These are phyloP conservation scores for Rhizoctonia solani DNA, from an alignment of 1,284 basidiomycete species.

Conservation along the genomic window DNA sequence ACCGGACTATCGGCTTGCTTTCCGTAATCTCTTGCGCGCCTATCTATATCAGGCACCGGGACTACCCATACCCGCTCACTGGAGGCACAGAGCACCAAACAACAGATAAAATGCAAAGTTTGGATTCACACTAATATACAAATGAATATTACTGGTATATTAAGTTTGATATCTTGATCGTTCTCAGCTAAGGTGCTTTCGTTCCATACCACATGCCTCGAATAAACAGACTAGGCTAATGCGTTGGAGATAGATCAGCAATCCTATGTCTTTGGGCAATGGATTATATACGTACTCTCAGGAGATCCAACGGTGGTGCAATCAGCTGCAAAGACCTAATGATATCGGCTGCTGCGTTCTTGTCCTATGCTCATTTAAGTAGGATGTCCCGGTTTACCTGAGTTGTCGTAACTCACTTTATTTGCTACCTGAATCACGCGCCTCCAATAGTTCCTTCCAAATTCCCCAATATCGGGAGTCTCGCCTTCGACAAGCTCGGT, in stretches of 20 bases:
- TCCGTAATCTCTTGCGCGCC: no score
- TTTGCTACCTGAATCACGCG: conserved; percentile 15
- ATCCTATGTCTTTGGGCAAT: neutral
- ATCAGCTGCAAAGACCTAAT: conserved; percentile 5
- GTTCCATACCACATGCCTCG: conserved; percentile 14
- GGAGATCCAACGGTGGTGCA: conserved; percentile 16
- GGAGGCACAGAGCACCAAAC: no score
- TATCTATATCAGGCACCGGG: no score
- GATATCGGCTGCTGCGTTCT: neutral
- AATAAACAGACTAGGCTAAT: conserved; percentile 14
- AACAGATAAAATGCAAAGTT: no score
- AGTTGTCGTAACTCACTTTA: neutral
- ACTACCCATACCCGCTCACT: no score
- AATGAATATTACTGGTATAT: no score
- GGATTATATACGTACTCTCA: neutral
- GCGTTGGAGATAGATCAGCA: neutral
- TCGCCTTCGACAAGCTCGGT: conserved; percentile 11
- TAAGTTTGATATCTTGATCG: no score
- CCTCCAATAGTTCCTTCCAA: conserved; percentile 29
- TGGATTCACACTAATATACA: no score
- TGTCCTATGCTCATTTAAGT: conserved; percentile 2
- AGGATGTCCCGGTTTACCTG: neutral
- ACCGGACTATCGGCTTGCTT: no score
- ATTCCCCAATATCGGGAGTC: conserved; percentile 10
- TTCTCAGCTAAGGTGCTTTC: neutral